Percentiles rank a stretch among this genome's conserved stretches.
Evolutionary conservation across 306 rosid genomes (phyloP).

Genomic region (Quercus parvula): DNA sequence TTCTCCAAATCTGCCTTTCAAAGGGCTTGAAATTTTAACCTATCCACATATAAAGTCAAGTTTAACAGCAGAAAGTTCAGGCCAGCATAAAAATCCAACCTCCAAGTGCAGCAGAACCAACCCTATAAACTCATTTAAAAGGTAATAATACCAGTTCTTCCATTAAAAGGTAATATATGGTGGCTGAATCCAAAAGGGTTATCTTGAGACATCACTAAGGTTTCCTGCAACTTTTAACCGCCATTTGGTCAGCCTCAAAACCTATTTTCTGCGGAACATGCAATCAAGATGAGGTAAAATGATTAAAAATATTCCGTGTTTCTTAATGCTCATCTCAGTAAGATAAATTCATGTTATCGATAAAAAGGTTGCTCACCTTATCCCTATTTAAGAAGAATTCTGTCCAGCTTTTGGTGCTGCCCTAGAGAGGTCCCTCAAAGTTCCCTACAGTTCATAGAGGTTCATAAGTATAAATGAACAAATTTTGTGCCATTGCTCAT

Average conservation of each 20-base stretch:
- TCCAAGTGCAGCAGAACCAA: background rate
- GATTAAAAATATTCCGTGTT: background rate
- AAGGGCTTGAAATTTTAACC: background rate
- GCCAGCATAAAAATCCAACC: background rate
- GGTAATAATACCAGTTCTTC: background rate
- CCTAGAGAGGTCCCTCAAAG: conserved; percentile 64
- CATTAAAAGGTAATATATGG: background rate
- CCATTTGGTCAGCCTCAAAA: conserved; percentile 37
- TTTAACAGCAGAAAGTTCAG: background rate
- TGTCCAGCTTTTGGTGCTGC: conserved; percentile 44
- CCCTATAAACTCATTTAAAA: background rate
- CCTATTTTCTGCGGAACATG: conserved; percentile 33
- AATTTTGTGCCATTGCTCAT: background rate
- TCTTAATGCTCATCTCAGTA: background rate
- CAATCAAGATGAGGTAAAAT: background rate
- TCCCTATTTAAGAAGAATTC: conserved; percentile 42
- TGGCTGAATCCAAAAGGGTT: background rate
- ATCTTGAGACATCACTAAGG: conserved; percentile 18
- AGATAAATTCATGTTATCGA: background rate
- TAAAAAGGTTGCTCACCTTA: conserved; percentile 30
- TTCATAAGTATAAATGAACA: background rate
- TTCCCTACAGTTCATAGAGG: conserved; percentile 44
- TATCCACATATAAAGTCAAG: background rate
- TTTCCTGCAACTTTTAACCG: conserved; percentile 23
- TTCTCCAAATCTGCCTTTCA: background rate